Evolutionary conservation across 2,329 filamentous ascomycete genomes (phyloP).

Genomic region (Ceratocystis lukuohia): DNA sequence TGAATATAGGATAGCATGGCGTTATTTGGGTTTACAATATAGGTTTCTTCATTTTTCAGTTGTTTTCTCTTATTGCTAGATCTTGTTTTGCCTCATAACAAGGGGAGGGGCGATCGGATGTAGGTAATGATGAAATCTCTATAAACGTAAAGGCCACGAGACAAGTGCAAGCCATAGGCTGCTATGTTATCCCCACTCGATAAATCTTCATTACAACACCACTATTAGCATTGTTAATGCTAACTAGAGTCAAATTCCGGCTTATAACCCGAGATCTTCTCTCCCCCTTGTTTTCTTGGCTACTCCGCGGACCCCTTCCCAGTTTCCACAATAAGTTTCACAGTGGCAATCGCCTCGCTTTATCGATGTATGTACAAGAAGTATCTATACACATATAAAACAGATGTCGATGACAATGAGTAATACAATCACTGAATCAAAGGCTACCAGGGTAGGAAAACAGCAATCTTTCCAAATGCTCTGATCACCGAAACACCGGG

Average conservation of each 20-base stretch:
- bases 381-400: not conserved
- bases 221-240: not conserved
- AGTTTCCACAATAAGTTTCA: conserved; percentile 2
- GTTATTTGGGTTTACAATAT: not conserved
- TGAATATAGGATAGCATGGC: conserved; percentile 1
- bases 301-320: not conserved
- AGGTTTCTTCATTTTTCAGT: not conserved
- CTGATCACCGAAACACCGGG: not conserved
- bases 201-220: no score
- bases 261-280: not conserved
- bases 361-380: not conserved
- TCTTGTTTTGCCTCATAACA: no score
- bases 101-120: no score
- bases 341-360: not conserved
- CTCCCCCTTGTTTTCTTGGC: not conserved
- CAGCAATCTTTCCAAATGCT: not conserved
- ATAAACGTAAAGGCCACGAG: no score
- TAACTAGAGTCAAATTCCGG: not conserved
- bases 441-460: not conserved
- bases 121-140: no score
- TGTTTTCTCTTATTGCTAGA: no score
- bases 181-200: no score
- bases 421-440: not conserved
- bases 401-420: not conserved
- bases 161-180: no score